These are phyloP conservation scores for Trebouxiophyceae sp. DNA, from an alignment of 163 green algal species.

Conservation along the genomic window DNA sequence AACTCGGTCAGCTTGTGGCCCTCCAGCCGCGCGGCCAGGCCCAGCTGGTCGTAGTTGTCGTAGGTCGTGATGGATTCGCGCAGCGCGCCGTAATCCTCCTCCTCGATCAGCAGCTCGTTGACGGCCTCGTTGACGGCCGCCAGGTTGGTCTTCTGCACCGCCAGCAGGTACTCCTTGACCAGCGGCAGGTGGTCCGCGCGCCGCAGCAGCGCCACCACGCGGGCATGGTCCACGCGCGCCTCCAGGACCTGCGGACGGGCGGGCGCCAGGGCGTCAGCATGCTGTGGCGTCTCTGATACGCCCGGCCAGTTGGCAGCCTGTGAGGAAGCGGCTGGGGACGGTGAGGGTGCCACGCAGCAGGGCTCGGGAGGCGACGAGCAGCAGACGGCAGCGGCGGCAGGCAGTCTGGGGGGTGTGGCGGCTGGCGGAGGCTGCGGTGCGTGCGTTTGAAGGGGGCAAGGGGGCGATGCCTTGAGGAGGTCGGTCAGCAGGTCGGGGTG, in stretches of 20 bases:
- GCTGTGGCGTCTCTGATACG: too few species aligned
- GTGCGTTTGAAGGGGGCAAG: too few species aligned
- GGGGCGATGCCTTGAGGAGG: conserved; percentile 66
- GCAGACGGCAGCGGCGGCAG: too few species aligned
- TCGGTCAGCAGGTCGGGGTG: conserved; percentile 92
- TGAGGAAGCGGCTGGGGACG: too few species aligned
- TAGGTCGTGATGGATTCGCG: conserved; percentile 84
- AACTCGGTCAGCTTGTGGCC: conserved; percentile 96
- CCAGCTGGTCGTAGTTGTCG: conserved; percentile 74
- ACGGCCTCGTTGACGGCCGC: conserved; percentile 92
- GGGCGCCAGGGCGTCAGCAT: too few species aligned
- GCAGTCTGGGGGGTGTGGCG: too few species aligned
- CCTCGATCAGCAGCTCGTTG: conserved; percentile 95
- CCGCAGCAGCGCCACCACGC: conserved; percentile 90
- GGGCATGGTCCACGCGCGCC: conserved; percentile 83
- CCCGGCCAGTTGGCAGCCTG: too few species aligned
- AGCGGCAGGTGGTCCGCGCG: conserved; percentile 79
- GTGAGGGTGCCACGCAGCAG: too few species aligned
- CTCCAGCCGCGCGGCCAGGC: conserved; percentile 76
- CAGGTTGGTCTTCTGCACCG: conserved; percentile 63
- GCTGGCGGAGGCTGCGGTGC: too few species aligned
- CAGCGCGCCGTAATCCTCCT: conserved; percentile 90
- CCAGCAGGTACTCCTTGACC: conserved; percentile 77
- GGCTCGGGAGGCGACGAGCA: too few species aligned
- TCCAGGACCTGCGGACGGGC: conserved; percentile 74